Percentiles rank a stretch among this genome's conserved stretches.
Evolutionary conservation across 2,329 filamentous ascomycete genomes (phyloP).

Genomic region (Diaporthe eres): DNA sequence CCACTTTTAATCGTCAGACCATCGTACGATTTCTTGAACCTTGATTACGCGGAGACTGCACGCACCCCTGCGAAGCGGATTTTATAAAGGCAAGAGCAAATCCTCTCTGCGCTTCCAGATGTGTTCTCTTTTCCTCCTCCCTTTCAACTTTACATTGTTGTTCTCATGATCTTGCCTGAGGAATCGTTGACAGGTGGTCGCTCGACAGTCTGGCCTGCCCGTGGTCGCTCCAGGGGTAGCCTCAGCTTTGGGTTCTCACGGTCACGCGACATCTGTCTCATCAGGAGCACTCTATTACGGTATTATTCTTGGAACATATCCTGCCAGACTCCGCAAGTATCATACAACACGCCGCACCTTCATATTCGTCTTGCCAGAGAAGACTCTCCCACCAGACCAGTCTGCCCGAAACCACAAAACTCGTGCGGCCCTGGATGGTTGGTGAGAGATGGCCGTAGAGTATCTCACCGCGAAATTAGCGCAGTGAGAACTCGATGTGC

Average conservation of each 20-base stretch:
- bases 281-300: not conserved
- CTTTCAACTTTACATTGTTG: not conserved
- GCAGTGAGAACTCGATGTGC: not conserved
- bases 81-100: conserved; percentile 15
- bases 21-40: conserved; percentile 38
- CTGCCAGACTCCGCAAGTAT: not conserved
- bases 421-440: not conserved
- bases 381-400: not conserved
- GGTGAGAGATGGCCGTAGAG: not conserved
- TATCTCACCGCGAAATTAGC: not conserved
- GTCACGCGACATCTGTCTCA: not conserved
- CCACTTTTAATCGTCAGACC: conserved; percentile 28
- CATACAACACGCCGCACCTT: not conserved
- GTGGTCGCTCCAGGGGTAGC: not conserved
- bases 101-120: not conserved
- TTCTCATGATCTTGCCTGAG: not conserved
- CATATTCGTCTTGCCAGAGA: not conserved
- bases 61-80: conserved; percentile 15
- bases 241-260: not conserved
- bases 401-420: not conserved
- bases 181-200: not conserved
- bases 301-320: not conserved
- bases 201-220: not conserved
- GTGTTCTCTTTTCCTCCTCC: too few species aligned
- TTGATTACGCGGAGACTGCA: not conserved